Evolutionary conservation across 1,139 yeast species (phyloP).

Genomic region (Kodamaea ohmeri): DNA sequence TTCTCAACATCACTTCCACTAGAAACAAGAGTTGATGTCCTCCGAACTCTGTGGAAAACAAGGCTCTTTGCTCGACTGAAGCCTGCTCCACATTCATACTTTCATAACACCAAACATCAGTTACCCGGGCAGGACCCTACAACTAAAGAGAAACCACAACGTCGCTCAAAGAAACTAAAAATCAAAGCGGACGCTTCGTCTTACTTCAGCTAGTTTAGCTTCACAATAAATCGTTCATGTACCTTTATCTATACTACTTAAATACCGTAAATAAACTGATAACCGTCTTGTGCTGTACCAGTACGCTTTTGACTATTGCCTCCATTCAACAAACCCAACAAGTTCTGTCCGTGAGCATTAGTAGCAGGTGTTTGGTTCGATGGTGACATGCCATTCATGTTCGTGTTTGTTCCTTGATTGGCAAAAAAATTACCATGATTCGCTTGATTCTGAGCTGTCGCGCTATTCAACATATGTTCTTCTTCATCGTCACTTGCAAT

Average conservation of each 20-base stretch:
- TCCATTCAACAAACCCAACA: slow-evolving; percentile 17
- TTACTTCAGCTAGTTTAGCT: slow-evolving; percentile 12
- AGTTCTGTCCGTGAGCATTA: slow-evolving; percentile 16
- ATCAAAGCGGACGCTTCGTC: slow-evolving; percentile 14
- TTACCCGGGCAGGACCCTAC: slow-evolving; percentile 1
- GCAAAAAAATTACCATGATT: slow-evolving; percentile 1
- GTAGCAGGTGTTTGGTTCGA: slow-evolving; percentile 5
- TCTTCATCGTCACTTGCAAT: slow-evolving; percentile 38
- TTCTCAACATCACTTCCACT: slow-evolving; percentile 3
- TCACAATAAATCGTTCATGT: not conserved
- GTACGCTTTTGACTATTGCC: slow-evolving; percentile 7
- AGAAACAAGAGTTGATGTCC: slow-evolving; percentile 5
- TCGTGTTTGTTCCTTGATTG: slow-evolving; percentile 15
- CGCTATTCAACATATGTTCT: slow-evolving; percentile 13
- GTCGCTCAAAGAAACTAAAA: slow-evolving; percentile 6
- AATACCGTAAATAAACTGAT: slow-evolving; percentile 16
- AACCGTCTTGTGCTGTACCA: slow-evolving; percentile 11
- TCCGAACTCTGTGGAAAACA: slow-evolving; percentile 13
- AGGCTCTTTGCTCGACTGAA: slow-evolving; percentile 9
- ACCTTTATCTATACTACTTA: not conserved
- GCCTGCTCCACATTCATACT: slow-evolving; percentile 7
- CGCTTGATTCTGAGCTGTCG: slow-evolving; percentile 1
- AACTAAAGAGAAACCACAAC: slow-evolving; percentile 1
- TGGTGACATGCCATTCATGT: slow-evolving; percentile 21
- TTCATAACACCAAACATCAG: slow-evolving; percentile 11